Conservation (phyloP, 805 yeast genomes). For the Lachancea sp. region DNA sequence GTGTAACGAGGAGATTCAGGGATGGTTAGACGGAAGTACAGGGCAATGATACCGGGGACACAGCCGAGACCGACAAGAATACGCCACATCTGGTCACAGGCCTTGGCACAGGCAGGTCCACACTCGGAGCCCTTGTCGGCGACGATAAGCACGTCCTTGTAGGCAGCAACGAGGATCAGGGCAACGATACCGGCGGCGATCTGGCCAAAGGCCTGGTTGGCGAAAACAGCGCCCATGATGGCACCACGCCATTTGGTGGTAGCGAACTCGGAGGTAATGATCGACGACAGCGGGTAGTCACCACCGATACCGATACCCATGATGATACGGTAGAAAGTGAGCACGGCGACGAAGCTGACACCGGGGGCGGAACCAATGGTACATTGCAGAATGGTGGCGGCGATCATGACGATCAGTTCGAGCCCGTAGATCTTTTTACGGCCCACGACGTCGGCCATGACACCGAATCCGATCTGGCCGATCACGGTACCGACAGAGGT, state of each 20-base stretch:
- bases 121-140: slow-evolving; percentile 57
- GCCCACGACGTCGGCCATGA: slow-evolving; percentile 73
- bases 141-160: slow-evolving; percentile 51
- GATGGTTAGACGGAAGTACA: slow-evolving; percentile 87
- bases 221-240: slow-evolving; percentile 92
- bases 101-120: slow-evolving; percentile 59
- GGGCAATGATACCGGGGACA: slow-evolving; percentile 79
- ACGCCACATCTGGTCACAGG: slow-evolving; percentile 95
- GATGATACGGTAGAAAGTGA: slow-evolving; percentile 71
- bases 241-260: slow-evolving; percentile 98
- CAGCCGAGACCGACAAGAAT: slow-evolving; percentile 81
- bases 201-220: slow-evolving; percentile 97
- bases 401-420: slow-evolving; percentile 78
- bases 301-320: slow-evolving; percentile 98
- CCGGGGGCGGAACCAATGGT: slow-evolving; percentile 65
- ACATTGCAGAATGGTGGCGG: slow-evolving; percentile 75
- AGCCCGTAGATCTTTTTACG: slow-evolving; percentile 83
- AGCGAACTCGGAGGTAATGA: slow-evolving; percentile 85
- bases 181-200: slow-evolving; percentile 81
- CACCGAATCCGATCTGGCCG: slow-evolving; percentile 84
- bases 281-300: slow-evolving; percentile 91
- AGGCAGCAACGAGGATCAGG: slow-evolving; percentile 67
- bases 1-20: slow-evolving; percentile 94
- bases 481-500: slow-evolving; percentile 92
- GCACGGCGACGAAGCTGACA: slow-evolving; percentile 63